phyloP scores from a whole-genome alignment of 2,329 filamentous ascomycete species.

The Trichoderma gracile region DNA sequence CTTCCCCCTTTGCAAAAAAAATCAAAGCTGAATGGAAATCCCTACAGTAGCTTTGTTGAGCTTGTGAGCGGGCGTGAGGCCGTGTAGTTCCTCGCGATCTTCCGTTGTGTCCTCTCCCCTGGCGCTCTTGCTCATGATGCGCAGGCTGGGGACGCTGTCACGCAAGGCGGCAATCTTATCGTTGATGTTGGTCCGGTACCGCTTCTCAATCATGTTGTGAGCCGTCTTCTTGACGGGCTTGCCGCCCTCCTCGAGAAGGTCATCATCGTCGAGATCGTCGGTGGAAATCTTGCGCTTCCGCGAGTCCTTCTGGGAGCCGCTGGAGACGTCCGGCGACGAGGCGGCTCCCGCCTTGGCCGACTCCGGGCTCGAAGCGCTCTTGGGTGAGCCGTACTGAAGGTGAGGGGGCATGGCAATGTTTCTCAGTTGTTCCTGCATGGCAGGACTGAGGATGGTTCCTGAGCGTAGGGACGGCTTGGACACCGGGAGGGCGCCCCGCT shows the following conservation, averaged over 20 bases:
- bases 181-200: conserved; percentile 93
- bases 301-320: conserved; percentile 48
- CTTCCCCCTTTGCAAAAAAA: background rate
- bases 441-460: conserved; percentile 50
- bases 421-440: conserved; percentile 61
- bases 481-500: conserved; percentile 33
- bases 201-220: conserved; percentile 97
- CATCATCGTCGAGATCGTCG: conserved; percentile 49
- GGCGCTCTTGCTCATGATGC: conserved; percentile 76
- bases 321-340: conserved; percentile 61
- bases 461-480: conserved; percentile 36
- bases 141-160: conserved; percentile 87
- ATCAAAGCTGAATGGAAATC: background rate
- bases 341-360: conserved; percentile 50
- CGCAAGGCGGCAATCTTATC: conserved; percentile 93
- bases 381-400: conserved; percentile 60
- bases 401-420: conserved; percentile 66
- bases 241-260: conserved; percentile 59
- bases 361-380: conserved; percentile 59
- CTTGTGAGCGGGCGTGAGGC: conserved; percentile 85
- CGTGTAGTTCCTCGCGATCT: conserved; percentile 73
- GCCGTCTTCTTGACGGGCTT: conserved; percentile 80
- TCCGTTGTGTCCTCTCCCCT: conserved; percentile 68
- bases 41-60: conserved; percentile 91
- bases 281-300: conserved; percentile 72